A percentile compares a stretch with the other conserved stretches of the same genome.
Conservation (phyloP, 192 early-diverging fungal species). For the Chytriomyces sp. region DNA sequence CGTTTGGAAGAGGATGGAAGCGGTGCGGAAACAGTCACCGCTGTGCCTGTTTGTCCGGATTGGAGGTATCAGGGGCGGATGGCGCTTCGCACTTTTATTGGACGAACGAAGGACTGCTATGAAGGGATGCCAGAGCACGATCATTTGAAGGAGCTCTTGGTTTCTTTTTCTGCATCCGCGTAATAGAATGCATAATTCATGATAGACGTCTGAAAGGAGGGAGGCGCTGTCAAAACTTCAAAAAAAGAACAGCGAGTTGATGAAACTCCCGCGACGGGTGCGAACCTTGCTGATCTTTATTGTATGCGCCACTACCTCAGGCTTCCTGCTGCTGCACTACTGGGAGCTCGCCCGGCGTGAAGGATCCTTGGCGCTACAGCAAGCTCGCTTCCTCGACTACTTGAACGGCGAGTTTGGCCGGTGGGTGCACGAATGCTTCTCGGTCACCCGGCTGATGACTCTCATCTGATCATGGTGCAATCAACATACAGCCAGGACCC, state of each 20-base stretch:
- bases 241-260: too few relatives aligned
- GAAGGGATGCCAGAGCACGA: slow-evolving; percentile 9
- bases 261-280: slow-evolving; percentile 3
- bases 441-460: not conserved
- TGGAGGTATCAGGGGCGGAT: slow-evolving; percentile 87
- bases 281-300: not conserved
- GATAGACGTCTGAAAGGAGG: too few relatives aligned
- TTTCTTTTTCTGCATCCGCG: slow-evolving; percentile 1
- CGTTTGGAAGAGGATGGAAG: slow-evolving; percentile 42
- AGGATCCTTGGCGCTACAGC: not conserved
- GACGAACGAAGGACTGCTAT: slow-evolving; percentile 65
- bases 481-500: not conserved
- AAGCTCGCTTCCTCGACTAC: slow-evolving; percentile 9
- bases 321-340: not conserved
- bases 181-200: too few relatives aligned
- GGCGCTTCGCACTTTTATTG: slow-evolving; percentile 80
- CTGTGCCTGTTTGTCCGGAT: slow-evolving; percentile 73
- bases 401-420: slow-evolving; percentile 29
- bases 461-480: not conserved
- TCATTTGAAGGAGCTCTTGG: not conserved
- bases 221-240: too few relatives aligned
- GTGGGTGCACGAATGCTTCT: not conserved
- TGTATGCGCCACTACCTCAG: not conserved
- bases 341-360: not conserved
- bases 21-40: slow-evolving; percentile 32